phyloP scores from a whole-genome alignment of 1,139 yeast genomes.

The Lodderomyces theae region DNA sequence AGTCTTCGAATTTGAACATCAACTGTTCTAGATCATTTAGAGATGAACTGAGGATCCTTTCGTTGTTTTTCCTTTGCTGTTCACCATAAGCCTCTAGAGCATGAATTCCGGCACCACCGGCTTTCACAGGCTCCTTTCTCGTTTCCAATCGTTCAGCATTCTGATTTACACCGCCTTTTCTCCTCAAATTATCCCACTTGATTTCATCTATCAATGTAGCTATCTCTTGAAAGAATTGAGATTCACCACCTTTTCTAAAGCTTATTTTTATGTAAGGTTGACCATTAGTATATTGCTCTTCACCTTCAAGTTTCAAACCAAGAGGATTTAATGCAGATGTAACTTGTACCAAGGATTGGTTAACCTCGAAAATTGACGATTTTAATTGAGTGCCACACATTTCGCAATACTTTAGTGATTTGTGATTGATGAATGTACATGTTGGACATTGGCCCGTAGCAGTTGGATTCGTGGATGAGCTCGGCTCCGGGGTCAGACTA shows the following conservation, averaged over 20 bases:
- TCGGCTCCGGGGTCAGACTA: constrained; percentile 7
- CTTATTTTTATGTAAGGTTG: constrained; percentile 52
- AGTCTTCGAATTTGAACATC: constrained; percentile 74
- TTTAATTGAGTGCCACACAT: constrained; percentile 71
- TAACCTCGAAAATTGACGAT: constrained; percentile 3
- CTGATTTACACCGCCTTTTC: constrained; percentile 39
- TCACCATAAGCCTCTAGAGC: constrained; percentile 65
- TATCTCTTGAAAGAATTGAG: constrained; percentile 43
- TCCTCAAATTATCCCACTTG: constrained; percentile 43
- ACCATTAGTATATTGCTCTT: constrained; percentile 32
- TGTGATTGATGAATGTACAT: constrained; percentile 87
- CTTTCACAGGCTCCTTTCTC: constrained; percentile 10
- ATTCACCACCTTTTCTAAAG: constrained; percentile 60
- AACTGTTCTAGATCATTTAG: constrained; percentile 75
- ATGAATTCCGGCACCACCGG: constrained; percentile 52
- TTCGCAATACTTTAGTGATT: constrained; percentile 75
- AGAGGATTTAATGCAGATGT: constrained; percentile 16
- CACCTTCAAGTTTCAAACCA: constrained; percentile 27
- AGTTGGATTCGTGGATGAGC: background rate
- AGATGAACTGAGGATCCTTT: constrained; percentile 62
- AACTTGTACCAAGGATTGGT: constrained; percentile 10
- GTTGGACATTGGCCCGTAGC: constrained; percentile 59
- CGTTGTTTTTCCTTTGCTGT: constrained; percentile 56
- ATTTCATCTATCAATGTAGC: constrained; percentile 42
- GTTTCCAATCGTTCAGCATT: constrained; percentile 29